phyloP scores from a whole-genome alignment of 75 land plant genomes.

The Larix kaempferi region DNA sequence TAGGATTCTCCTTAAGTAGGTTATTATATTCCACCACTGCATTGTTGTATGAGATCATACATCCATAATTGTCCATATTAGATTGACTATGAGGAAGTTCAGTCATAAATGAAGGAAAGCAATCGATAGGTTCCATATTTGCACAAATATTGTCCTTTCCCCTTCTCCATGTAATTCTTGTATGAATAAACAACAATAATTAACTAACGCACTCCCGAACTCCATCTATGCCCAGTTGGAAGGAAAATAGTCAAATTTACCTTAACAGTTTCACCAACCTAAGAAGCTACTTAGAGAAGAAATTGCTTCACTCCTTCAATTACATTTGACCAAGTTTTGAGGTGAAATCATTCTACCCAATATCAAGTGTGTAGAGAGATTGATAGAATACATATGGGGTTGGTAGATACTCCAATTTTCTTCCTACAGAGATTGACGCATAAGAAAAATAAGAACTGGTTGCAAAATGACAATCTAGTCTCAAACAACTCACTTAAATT shows the following conservation, averaged over 20 bases:
- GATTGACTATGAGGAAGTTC: constrained; percentile 38
- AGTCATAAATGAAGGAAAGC: constrained; percentile 60
- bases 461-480: too few species aligned
- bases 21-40: too few species aligned
- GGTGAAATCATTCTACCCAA: too few species aligned
- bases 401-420: constrained; percentile 28
- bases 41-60: too few species aligned
- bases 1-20: too few species aligned
- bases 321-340: constrained; percentile 46
- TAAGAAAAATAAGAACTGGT: too few species aligned
- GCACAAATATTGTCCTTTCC: constrained; percentile 56
- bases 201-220: not conserved
- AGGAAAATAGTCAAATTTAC: constrained; percentile 14
- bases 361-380: constrained; percentile 66
- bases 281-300: constrained; percentile 55
- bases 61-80: constrained; percentile 65
- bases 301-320: constrained; percentile 51
- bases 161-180: constrained; percentile 53
- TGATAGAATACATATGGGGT: constrained; percentile 35
- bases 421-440: too few species aligned
- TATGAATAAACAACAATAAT: not conserved
- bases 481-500: too few species aligned
- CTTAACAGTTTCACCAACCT: constrained; percentile 56
- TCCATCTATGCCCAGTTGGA: not conserved
- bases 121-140: constrained; percentile 74